Evolutionary conservation across 2,329 filamentous ascomycete genomes (phyloP).

Genomic region (Coniella vitis): DNA sequence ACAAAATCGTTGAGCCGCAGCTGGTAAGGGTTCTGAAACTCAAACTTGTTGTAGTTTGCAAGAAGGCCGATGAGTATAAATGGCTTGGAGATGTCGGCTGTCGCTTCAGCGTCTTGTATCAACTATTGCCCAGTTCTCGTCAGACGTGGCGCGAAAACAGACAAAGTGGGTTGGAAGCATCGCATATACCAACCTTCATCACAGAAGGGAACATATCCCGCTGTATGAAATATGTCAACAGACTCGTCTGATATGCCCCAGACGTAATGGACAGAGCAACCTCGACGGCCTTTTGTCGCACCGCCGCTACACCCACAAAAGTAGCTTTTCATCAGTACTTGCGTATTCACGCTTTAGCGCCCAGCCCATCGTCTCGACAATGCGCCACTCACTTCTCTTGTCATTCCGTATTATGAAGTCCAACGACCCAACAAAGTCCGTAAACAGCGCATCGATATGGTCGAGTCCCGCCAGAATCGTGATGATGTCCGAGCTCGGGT

Average conservation of each 20-base stretch:
- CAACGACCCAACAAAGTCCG: slow-evolving; percentile 77
- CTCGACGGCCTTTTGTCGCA: slow-evolving; percentile 73
- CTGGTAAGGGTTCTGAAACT: slow-evolving; percentile 94
- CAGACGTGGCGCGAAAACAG: neutral
- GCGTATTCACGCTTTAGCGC: neutral
- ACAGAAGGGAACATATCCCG: slow-evolving; percentile 88
- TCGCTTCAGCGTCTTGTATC: slow-evolving; percentile 68
- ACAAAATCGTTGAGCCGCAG: slow-evolving; percentile 90
- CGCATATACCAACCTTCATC: slow-evolving; percentile 64
- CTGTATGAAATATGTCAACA: slow-evolving; percentile 92
- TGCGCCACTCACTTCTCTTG: slow-evolving; percentile 55
- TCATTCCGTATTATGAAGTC: slow-evolving; percentile 79
- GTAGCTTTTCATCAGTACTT: slow-evolving; percentile 21
- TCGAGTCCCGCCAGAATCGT: slow-evolving; percentile 82
- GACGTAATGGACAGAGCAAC: slow-evolving; percentile 78
- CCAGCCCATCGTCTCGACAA: too few species aligned
- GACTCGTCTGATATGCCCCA: slow-evolving; percentile 90
- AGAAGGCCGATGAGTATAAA: slow-evolving; percentile 80
- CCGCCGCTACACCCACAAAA: slow-evolving; percentile 47
- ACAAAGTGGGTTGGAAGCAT: too few species aligned
- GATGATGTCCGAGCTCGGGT: slow-evolving; percentile 92
- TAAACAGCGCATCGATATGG: slow-evolving; percentile 78
- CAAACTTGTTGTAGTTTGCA: slow-evolving; percentile 98
- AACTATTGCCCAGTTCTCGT: slow-evolving; percentile 47
- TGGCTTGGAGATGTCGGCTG: slow-evolving; percentile 59